A percentile compares a stretch with the other conserved stretches of the same genome.
These are phyloP conservation scores for Cupressus sempervirens DNA, from an alignment of 75 land plant species.

Conservation along the genomic window DNA sequence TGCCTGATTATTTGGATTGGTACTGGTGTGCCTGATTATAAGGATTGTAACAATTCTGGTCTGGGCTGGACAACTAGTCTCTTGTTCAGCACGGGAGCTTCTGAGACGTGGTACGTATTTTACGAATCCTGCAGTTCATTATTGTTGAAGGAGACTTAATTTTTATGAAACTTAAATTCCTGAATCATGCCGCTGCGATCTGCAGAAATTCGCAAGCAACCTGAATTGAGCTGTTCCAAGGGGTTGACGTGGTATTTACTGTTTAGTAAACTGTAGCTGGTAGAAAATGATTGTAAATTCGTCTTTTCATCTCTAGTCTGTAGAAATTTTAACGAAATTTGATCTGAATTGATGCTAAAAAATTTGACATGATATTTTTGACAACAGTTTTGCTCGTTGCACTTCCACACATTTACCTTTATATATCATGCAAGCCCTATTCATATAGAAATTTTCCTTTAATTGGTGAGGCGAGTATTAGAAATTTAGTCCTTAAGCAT, in stretches of 20 bases:
- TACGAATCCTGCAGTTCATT: neutral
- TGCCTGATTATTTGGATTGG: neutral
- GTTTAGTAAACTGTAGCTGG: neutral
- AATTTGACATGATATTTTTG: neutral
- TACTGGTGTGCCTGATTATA: neutral
- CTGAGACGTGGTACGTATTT: neutral
- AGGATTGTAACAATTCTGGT: neutral
- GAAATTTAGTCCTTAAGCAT: neutral
- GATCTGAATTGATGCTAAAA: neutral
- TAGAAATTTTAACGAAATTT: neutral
- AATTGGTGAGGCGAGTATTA: no score
- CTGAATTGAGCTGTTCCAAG: neutral
- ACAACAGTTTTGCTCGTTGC: no score
- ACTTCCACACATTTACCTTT: no score
- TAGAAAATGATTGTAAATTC: neutral
- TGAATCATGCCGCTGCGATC: neutral
- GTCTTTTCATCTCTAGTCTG: neutral
- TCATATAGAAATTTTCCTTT: no score
- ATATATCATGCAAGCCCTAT: no score
- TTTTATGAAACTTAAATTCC: neutral
- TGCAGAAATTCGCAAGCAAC: neutral
- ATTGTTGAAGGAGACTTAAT: neutral
- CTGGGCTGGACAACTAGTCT: neutral
- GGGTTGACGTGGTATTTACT: neutral
- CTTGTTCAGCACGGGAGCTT: neutral